Evolutionary conservation across 1,284 basidiomycete genomes (phyloP).

Genomic region (Cryptococcus sp.): DNA sequence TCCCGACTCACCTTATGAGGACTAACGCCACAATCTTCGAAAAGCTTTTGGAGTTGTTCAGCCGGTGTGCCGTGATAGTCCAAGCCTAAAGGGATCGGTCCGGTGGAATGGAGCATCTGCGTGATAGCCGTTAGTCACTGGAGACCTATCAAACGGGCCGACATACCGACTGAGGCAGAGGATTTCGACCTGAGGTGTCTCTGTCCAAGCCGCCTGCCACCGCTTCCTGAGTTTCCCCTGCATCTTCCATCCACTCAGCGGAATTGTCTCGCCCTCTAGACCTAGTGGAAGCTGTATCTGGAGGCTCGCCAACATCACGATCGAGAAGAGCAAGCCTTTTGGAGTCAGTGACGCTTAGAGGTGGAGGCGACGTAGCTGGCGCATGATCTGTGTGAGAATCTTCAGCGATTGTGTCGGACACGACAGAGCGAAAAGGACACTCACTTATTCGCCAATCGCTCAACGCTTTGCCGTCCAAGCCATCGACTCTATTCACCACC

Average conservation of each 20-base stretch:
- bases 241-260: slow-evolving; percentile 14
- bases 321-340: not conserved
- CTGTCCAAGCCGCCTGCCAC: slow-evolving; percentile 31
- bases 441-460: slow-evolving; percentile 45
- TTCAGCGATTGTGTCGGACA: not conserved
- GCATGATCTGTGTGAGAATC: slow-evolving; percentile 31
- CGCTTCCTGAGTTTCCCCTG: slow-evolving; percentile 14
- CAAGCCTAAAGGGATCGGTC: slow-evolving; percentile 27
- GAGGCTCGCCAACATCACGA: slow-evolving; percentile 2
- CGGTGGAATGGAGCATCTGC: slow-evolving; percentile 18
- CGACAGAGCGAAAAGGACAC: slow-evolving; percentile 14
- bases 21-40: slow-evolving; percentile 82
- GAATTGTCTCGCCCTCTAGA: slow-evolving; percentile 16
- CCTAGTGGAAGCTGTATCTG: slow-evolving; percentile 12
- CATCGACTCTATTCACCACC: slow-evolving; percentile 38
- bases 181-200: slow-evolving; percentile 36
- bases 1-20: slow-evolving; percentile 66
- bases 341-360: not conserved
- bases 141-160: not conserved
- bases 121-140: not conserved
- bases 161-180: slow-evolving; percentile 40
- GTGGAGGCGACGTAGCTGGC: slow-evolving; percentile 33
- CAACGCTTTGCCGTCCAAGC: slow-evolving; percentile 37
- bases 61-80: slow-evolving; percentile 39
- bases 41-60: slow-evolving; percentile 60